Percentiles rank a stretch among this genome's conserved stretches.
phyloP scores from a whole-genome alignment of 2,329 filamentous ascomycete species.

The Hypoxylon rubiginosum region DNA sequence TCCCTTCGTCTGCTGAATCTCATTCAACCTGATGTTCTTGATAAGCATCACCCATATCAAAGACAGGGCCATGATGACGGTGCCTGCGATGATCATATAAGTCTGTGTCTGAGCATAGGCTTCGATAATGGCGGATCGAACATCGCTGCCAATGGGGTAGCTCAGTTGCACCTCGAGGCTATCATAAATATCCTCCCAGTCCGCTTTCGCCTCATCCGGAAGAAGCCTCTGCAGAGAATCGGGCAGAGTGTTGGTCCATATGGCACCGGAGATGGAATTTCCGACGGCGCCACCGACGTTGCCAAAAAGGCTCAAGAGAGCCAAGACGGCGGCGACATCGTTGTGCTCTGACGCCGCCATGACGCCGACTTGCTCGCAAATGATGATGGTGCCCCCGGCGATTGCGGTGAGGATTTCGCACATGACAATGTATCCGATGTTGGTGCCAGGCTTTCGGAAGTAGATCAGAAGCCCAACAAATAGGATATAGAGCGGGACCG shows the following conservation, averaged over 20 bases:
- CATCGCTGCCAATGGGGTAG: constrained; percentile 61
- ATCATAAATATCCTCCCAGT: constrained; percentile 62
- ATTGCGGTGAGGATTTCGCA: constrained; percentile 70
- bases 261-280: constrained; percentile 68
- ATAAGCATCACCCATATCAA: constrained; percentile 11
- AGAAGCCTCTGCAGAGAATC: constrained; percentile 61
- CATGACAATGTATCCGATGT: constrained; percentile 66
- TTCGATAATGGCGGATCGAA: constrained; percentile 64
- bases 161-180: constrained; percentile 63
- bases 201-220: constrained; percentile 53
- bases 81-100: constrained; percentile 22
- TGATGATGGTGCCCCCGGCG: constrained; percentile 55
- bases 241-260: constrained; percentile 70
- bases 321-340: constrained; percentile 67
- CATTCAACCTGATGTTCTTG: constrained; percentile 16
- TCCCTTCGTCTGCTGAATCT: constrained; percentile 17
- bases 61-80: constrained; percentile 14
- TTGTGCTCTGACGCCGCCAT: constrained; percentile 69
- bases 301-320: constrained; percentile 67
- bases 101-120: constrained; percentile 60
- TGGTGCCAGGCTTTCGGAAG: constrained; percentile 64
- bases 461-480: constrained; percentile 67
- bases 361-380: constrained; percentile 64
- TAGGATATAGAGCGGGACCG: constrained; percentile 61
- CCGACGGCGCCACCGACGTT: constrained; percentile 70